Evolutionary conservation across 805 yeast species (phyloP).

Genomic region (Lipomyces yamadae): DNA sequence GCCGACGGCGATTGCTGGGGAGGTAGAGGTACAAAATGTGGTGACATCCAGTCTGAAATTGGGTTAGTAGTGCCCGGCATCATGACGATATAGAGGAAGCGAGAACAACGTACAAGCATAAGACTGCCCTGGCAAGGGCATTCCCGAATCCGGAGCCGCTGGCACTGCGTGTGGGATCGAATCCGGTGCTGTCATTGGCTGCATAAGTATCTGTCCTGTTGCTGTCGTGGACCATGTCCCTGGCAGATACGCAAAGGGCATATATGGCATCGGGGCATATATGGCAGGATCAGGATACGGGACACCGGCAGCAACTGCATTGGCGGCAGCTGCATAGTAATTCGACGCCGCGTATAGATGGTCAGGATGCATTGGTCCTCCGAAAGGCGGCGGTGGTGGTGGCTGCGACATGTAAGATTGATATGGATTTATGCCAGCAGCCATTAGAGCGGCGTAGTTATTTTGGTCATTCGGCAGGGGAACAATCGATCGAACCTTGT

Average conservation of each 20-base stretch:
- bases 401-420: neutral
- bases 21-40: neutral
- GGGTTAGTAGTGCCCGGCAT: neutral
- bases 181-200: neutral
- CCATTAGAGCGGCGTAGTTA: neutral
- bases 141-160: neutral
- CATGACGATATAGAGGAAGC: neutral
- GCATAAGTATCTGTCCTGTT: neutral
- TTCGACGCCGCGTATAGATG: constrained; percentile 9
- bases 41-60: neutral
- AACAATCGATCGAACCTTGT: neutral
- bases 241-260: neutral
- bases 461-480: neutral
- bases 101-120: neutral
- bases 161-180: neutral
- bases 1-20: neutral
- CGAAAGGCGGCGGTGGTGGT: neutral
- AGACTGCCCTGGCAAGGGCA: neutral
- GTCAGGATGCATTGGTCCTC: constrained; percentile 6
- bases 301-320: constrained; percentile 1
- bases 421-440: constrained; percentile 1
- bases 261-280: neutral
- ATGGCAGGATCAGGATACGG: constrained; percentile 4
- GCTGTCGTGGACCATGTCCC: neutral
- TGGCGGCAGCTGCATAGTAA: constrained; percentile 9